Evolutionary conservation across 768 basidiomycete genomes (phyloP).

Genomic region (Serendipita indica): DNA sequence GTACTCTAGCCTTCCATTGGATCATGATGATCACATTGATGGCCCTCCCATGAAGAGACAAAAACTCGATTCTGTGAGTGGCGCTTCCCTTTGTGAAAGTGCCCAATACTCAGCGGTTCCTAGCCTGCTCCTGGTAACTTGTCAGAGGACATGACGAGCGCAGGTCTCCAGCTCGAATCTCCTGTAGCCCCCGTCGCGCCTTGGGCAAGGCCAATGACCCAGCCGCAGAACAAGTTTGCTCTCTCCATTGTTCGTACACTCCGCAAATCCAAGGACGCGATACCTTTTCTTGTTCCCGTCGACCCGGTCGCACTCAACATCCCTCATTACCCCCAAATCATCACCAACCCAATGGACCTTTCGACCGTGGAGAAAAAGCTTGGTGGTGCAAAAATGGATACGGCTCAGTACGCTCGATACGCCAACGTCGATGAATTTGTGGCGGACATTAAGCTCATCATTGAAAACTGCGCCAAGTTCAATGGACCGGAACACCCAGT

Average conservation of each 20-base stretch:
- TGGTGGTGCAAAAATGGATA: not conserved
- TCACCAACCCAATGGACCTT: conserved; percentile 90
- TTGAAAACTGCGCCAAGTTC: conserved; percentile 77
- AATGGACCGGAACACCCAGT: conserved; percentile 85
- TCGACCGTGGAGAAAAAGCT: conserved; percentile 85
- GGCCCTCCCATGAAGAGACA: conserved; percentile 5
- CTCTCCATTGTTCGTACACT: conserved; percentile 60
- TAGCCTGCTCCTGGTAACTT: not conserved
- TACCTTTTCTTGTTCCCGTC: conserved; percentile 74
- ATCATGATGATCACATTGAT: not conserved
- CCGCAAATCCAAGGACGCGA: conserved; percentile 75
- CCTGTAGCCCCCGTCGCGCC: conserved; percentile 1
- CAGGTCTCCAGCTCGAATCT: not conserved
- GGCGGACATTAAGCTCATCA: conserved; percentile 72
- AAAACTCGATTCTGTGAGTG: conserved; percentile 1
- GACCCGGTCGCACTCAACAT: conserved; percentile 54
- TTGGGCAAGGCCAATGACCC: conserved; percentile 10
- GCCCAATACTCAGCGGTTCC: not conserved
- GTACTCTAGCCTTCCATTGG: too few relatives aligned
- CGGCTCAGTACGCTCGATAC: conserved; percentile 34
- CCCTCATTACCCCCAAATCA: conserved; percentile 76
- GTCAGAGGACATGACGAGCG: not conserved
- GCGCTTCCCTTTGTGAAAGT: not conserved
- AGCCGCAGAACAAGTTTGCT: conserved; percentile 64
- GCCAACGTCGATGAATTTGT: conserved; percentile 63